These are phyloP conservation scores for Citrus medica DNA, from an alignment of 345 rosid genomes.

Conservation along the genomic window DNA sequence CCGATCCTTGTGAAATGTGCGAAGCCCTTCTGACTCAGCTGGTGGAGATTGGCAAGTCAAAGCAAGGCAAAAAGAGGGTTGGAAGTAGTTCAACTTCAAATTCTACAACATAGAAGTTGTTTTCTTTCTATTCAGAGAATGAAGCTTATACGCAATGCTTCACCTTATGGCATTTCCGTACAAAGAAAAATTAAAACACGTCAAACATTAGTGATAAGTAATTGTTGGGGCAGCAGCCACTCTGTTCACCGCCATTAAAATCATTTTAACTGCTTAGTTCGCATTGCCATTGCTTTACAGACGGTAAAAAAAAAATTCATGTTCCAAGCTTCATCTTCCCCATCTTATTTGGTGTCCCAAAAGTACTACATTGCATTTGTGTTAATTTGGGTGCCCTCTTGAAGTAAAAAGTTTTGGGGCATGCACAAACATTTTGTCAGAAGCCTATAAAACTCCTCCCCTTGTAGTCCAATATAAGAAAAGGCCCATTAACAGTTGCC, in stretches of 20 bases:
- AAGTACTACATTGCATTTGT: too few relatives aligned
- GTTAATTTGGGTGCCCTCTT: too few relatives aligned
- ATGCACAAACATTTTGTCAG: neutral
- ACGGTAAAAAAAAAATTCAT: too few relatives aligned
- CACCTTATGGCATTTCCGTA: neutral
- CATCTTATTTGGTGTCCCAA: too few relatives aligned
- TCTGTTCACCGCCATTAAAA: neutral
- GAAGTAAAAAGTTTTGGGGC: too few relatives aligned
- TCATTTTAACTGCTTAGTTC: neutral
- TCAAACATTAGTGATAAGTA: neutral
- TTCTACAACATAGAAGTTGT: neutral
- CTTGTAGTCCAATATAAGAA: neutral
- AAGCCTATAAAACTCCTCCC: neutral
- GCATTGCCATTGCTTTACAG: neutral
- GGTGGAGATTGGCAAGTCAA: conserved; percentile 42
- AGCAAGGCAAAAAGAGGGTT: conserved; percentile 19
- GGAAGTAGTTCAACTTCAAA: neutral
- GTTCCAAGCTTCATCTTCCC: too few relatives aligned
- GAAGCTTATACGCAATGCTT: neutral
- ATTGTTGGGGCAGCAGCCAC: neutral
- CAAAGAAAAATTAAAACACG: neutral
- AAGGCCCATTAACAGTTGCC: conserved; percentile 23
- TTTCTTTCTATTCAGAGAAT: neutral
- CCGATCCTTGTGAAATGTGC: conserved; percentile 59
- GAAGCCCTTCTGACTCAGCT: conserved; percentile 60